A percentile compares a stretch with the other conserved stretches of the same genome.
These are phyloP conservation scores for Prunus padus DNA, from an alignment of 306 rosid genomes.

Conservation along the genomic window DNA sequence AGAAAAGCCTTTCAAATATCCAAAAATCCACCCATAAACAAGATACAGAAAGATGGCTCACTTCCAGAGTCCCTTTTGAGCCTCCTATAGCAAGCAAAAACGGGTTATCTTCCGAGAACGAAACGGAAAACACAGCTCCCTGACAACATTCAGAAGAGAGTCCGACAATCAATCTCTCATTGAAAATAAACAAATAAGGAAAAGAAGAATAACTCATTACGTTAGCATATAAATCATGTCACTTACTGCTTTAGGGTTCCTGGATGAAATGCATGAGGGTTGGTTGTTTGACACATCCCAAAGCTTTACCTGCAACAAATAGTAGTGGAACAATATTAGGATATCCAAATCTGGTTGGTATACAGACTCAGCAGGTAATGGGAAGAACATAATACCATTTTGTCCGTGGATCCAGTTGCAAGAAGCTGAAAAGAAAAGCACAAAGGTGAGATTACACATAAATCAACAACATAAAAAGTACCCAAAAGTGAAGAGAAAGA, in stretches of 20 bases:
- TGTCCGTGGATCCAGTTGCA: conserved; percentile 86
- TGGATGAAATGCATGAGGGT: conserved; percentile 71
- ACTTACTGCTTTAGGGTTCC: conserved; percentile 61
- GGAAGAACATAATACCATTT: conserved; percentile 49
- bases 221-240: neutral
- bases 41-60: conserved; percentile 34
- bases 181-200: neutral
- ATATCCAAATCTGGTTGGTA: conserved; percentile 8
- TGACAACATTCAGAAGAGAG: conserved; percentile 31
- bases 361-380: neutral
- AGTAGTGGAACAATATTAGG: conserved; percentile 8
- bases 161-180: conserved; percentile 17
- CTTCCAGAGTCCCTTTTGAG: conserved; percentile 70
- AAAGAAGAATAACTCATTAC: neutral
- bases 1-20: neutral
- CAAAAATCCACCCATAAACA: conserved; percentile 3
- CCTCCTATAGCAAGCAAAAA: conserved; percentile 91
- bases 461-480: conserved; percentile 19
- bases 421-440: conserved; percentile 57
- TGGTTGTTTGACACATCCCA: conserved; percentile 93
- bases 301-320: conserved; percentile 65
- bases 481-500: neutral
- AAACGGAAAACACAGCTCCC: conserved; percentile 80
- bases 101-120: conserved; percentile 78
- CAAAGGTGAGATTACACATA: conserved; percentile 23